These are phyloP conservation scores for Alternaria triticimaculans DNA, from an alignment of 2,329 filamentous ascomycete genomes.

Conservation along the genomic window DNA sequence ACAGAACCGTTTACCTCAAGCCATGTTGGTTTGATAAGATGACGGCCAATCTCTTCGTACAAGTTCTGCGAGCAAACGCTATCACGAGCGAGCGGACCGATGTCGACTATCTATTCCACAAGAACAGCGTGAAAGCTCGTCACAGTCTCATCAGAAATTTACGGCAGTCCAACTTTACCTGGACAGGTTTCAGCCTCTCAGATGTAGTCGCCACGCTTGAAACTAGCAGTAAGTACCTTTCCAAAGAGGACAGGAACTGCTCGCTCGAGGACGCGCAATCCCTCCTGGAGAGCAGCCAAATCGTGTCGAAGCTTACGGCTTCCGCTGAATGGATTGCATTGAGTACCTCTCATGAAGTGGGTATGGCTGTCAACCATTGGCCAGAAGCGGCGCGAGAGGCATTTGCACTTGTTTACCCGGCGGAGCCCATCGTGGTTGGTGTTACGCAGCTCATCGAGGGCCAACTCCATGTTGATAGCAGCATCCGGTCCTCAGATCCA, in stretches of 20 bases:
- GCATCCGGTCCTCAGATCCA: conserved; percentile 34
- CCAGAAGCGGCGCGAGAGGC: conserved; percentile 64
- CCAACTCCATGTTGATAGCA: conserved; percentile 60
- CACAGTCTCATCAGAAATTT: conserved; percentile 76
- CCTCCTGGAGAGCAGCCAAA: conserved; percentile 69
- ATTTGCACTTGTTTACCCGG: conserved; percentile 68
- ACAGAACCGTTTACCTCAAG: conserved; percentile 75
- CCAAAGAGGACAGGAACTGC: conserved; percentile 66
- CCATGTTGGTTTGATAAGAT: conserved; percentile 86
- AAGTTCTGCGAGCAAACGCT: conserved; percentile 83
- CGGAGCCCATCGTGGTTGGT: conserved; percentile 62
- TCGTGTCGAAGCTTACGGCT: conserved; percentile 65
- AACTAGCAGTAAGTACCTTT: conserved; percentile 71
- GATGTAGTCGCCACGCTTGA: conserved; percentile 71
- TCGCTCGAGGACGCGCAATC: conserved; percentile 65
- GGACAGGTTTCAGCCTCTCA: conserved; percentile 72
- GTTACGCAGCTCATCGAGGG: conserved; percentile 63
- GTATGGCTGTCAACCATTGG: conserved; percentile 73
- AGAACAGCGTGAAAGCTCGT: conserved; percentile 71
- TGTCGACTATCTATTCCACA: conserved; percentile 87
- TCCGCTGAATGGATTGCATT: conserved; percentile 72
- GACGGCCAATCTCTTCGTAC: conserved; percentile 82
- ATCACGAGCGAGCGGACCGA: conserved; percentile 86
- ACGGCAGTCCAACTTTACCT: conserved; percentile 85
- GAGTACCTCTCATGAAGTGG: conserved; percentile 77